Conservation (phyloP, 169 alveolate species). For the Perkinsus marinus region DNA sequence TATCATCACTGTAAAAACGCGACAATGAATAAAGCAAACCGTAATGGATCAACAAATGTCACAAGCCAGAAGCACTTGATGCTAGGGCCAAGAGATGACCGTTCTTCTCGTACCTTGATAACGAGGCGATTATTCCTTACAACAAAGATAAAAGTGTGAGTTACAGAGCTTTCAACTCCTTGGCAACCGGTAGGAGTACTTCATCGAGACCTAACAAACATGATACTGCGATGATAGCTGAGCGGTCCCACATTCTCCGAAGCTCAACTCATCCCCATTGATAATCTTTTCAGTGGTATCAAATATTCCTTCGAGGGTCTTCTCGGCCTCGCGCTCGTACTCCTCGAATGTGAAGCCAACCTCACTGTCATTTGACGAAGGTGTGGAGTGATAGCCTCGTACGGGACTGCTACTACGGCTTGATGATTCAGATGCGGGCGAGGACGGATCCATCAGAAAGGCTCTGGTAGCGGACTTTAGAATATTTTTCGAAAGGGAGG, state of each 20-base stretch:
- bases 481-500: no score
- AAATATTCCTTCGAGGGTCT: background rate
- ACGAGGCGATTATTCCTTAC: no score
- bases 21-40: no score
- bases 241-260: background rate
- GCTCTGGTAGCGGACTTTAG: no score
- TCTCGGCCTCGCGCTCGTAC: background rate
- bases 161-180: background rate
- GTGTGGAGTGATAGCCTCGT: background rate
- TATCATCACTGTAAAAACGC: no score
- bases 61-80: no score
- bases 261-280: background rate
- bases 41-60: no score
- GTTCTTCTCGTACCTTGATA: no score
- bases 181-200: background rate
- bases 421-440: background rate
- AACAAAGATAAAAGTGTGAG: background rate
- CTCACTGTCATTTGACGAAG: background rate
- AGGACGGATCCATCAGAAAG: background rate
- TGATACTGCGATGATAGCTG: background rate
- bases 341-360: background rate
- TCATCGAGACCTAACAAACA: background rate
- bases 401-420: background rate
- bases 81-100: no score
- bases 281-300: background rate